phyloP scores from a whole-genome alignment of 2,329 filamentous ascomycete species.

The Endothia cerciana region DNA sequence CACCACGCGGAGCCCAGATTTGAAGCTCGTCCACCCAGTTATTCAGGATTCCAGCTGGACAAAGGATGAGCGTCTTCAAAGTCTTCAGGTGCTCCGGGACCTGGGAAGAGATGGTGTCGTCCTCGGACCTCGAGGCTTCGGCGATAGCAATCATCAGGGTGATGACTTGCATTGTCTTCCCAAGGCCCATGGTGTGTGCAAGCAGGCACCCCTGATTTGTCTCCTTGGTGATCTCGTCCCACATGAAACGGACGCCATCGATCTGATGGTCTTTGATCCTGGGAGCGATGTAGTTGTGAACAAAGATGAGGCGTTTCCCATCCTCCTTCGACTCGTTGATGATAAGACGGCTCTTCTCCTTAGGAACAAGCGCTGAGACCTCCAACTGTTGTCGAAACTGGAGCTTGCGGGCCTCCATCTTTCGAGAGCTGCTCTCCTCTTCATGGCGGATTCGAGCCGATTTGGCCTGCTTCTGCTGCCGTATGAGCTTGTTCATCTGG shows the following conservation, averaged over 20 bases:
- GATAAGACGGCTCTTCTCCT: constrained; percentile 56
- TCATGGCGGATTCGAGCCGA: constrained; percentile 58
- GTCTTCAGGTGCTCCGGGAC: constrained; percentile 67
- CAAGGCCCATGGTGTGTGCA: constrained; percentile 88
- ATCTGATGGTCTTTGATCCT: constrained; percentile 81
- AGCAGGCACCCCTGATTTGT: constrained; percentile 76
- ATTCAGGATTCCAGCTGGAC: constrained; percentile 72
- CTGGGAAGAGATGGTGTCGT: constrained; percentile 62
- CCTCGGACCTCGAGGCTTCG: constrained; percentile 63
- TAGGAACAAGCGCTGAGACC: constrained; percentile 46
- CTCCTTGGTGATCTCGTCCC: constrained; percentile 76
- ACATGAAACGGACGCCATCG: constrained; percentile 82
- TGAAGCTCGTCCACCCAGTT: constrained; percentile 84
- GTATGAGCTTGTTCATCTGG: constrained; percentile 47
- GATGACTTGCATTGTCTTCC: constrained; percentile 91
- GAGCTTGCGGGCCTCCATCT: constrained; percentile 51
- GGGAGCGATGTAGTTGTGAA: constrained; percentile 65
- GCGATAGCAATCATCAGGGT: constrained; percentile 78
- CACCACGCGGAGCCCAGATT: constrained; percentile 64
- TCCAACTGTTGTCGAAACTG: constrained; percentile 52
- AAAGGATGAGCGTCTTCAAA: constrained; percentile 72
- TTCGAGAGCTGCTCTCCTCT: constrained; percentile 56
- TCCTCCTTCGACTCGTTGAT: constrained; percentile 70
- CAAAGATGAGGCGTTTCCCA: constrained; percentile 62
- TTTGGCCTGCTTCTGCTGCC: constrained; percentile 50